Evolutionary conservation across 352 stramenopile genomes (phyloP).

Genomic region (Phytophthora agathidicida): DNA sequence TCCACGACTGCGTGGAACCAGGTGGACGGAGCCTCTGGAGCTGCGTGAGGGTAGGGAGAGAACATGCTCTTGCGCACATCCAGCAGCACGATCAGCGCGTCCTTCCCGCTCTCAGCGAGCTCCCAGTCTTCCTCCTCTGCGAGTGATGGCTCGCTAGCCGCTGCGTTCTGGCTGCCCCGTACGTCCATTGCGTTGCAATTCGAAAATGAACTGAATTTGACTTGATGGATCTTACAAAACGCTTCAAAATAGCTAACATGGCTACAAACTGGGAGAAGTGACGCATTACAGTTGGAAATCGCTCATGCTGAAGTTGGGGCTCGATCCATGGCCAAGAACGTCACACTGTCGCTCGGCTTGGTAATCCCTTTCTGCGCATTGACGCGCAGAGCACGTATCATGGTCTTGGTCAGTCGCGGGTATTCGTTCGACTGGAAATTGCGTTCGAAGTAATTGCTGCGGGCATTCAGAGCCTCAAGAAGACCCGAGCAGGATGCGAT

Average conservation of each 20-base stretch:
- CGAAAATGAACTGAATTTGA: conserved; percentile 3
- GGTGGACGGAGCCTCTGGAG: conserved; percentile 30
- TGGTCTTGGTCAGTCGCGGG: conserved; percentile 53
- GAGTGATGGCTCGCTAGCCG: conserved; percentile 3
- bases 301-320: neutral
- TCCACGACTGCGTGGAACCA: conserved; percentile 82
- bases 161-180: conserved; percentile 38
- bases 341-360: neutral
- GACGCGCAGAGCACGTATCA: conserved; percentile 39
- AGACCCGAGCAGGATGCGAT: conserved; percentile 56
- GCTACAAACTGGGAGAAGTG: conserved; percentile 10
- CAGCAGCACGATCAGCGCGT: conserved; percentile 79
- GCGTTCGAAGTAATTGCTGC: conserved; percentile 50
- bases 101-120: conserved; percentile 61
- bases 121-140: conserved; percentile 73
- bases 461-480: conserved; percentile 28
- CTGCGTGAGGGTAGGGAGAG: conserved; percentile 36
- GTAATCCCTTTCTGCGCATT: neutral
- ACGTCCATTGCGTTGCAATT: conserved; percentile 46
- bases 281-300: neutral
- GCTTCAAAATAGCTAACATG: no score
- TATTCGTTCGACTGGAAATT: conserved; percentile 52
- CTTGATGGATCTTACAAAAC: conserved; percentile 22
- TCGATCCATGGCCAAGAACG: neutral
- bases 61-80: conserved; percentile 80